Evolutionary conservation across 2,329 filamentous ascomycete species (phyloP).

Genomic region (Bipolaris zeicola): DNA sequence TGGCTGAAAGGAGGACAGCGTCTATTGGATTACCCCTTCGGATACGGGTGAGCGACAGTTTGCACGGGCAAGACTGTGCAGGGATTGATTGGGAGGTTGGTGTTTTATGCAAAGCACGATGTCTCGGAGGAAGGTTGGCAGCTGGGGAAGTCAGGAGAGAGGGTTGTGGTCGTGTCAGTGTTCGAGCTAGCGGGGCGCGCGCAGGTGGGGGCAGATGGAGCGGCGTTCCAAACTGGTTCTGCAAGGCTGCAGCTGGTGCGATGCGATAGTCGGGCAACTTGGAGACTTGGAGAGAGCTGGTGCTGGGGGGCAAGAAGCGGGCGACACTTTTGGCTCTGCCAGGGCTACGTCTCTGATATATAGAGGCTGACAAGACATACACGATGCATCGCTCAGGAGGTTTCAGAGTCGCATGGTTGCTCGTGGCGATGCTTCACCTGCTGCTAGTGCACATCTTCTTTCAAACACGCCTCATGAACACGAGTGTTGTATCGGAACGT

Average conservation of each 20-base stretch:
- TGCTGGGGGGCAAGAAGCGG: neutral
- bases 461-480: slow-evolving; percentile 10
- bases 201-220: slow-evolving; percentile 28
- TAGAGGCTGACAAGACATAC: slow-evolving; percentile 5
- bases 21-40: slow-evolving; percentile 47
- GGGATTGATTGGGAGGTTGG: slow-evolving; percentile 29
- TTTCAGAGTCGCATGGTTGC: slow-evolving; percentile 24
- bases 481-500: slow-evolving; percentile 1
- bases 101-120: slow-evolving; percentile 16
- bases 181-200: slow-evolving; percentile 32
- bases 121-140: slow-evolving; percentile 26
- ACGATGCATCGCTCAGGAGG: slow-evolving; percentile 26
- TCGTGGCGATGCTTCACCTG: slow-evolving; percentile 30
- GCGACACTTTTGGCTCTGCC: neutral
- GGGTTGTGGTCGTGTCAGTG: slow-evolving; percentile 26
- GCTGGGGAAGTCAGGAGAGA: slow-evolving; percentile 28
- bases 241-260: slow-evolving; percentile 19
- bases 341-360: slow-evolving; percentile 2
- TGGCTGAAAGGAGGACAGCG: slow-evolving; percentile 44
- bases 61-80: slow-evolving; percentile 20
- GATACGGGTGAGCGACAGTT: slow-evolving; percentile 26
- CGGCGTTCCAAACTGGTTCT: slow-evolving; percentile 27
- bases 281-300: neutral
- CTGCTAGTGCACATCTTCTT: slow-evolving; percentile 23
- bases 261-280: neutral